Conservation (phyloP, 2,329 filamentous ascomycete genomes). For the Pseudogymnoascus sp. region DNA sequence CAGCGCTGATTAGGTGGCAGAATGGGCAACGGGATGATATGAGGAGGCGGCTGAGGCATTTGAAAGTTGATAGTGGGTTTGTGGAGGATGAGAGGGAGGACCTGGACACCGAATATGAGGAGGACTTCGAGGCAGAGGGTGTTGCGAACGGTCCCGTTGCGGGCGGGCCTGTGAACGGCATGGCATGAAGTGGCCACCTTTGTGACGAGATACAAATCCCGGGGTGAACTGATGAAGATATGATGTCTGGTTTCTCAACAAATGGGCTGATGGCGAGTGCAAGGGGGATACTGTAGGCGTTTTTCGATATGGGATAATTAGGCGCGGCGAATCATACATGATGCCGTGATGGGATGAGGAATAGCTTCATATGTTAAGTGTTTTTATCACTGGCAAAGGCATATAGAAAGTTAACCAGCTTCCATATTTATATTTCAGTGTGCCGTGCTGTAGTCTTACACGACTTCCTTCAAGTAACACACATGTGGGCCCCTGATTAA, state of each 20-base stretch:
- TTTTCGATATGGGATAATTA: not conserved
- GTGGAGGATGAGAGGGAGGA: conserved; percentile 50
- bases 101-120: not conserved
- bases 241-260: conserved; percentile 5
- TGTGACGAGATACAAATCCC: not conserved
- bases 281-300: conserved; percentile 1
- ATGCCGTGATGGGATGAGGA: not conserved
- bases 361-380: conserved; percentile 5
- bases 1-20: conserved; percentile 87
- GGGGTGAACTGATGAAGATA: conserved; percentile 1
- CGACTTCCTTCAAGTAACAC: not conserved
- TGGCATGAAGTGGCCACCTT: not conserved
- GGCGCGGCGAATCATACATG: not conserved
- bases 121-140: not conserved
- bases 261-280: conserved; percentile 1
- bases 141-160: not conserved
- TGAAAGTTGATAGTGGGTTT: conserved; percentile 73
- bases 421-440: not conserved
- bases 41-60: conserved; percentile 63
- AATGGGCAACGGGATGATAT: conserved; percentile 72
- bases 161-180: not conserved
- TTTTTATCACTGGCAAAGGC: not conserved
- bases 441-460: not conserved
- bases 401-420: not conserved
- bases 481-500: not conserved